Percentiles rank a stretch among this genome's conserved stretches.
These are phyloP conservation scores for Pseudogymnoascus sp. DNA, from an alignment of 2,329 filamentous ascomycete species.

Conservation along the genomic window DNA sequence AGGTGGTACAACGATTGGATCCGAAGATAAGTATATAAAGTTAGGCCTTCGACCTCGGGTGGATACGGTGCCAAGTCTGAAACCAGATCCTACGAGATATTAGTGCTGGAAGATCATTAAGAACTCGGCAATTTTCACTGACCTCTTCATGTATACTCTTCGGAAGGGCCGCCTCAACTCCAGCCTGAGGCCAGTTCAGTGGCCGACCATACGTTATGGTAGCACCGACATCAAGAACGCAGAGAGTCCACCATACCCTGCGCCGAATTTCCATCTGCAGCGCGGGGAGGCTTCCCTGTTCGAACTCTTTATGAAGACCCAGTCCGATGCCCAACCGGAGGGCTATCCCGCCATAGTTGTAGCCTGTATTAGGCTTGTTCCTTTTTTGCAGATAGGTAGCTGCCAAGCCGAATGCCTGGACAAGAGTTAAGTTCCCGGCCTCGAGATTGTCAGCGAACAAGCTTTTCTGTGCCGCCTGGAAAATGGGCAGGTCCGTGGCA, in stretches of 20 bases:
- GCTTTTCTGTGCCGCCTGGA: conserved; percentile 19
- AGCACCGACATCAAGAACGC: conserved; percentile 18
- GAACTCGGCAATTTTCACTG: neutral
- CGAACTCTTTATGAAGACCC: conserved; percentile 35
- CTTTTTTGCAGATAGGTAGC: conserved; percentile 45
- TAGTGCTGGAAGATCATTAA: neutral
- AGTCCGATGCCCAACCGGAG: conserved; percentile 71
- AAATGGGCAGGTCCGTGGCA: conserved; percentile 14
- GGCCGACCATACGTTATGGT: conserved; percentile 19
- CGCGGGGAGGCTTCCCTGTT: conserved; percentile 15
- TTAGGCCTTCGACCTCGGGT: conserved; percentile 1
- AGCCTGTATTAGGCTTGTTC: conserved; percentile 44
- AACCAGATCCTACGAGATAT: neutral
- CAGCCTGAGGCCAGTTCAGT: conserved; percentile 14
- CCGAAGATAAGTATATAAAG: conserved; percentile 10
- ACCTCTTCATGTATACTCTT: conserved; percentile 18
- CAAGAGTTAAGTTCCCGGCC: conserved; percentile 37
- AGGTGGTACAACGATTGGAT: conserved; percentile 11
- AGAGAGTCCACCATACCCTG: conserved; percentile 18
- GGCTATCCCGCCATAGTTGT: conserved; percentile 80
- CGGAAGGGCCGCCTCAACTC: conserved; percentile 15
- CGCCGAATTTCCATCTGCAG: conserved; percentile 18
- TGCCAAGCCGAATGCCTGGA: conserved; percentile 39
- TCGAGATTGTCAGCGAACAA: conserved; percentile 39
- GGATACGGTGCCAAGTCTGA: neutral